These are phyloP conservation scores for Discostella pseudostelligera DNA, from an alignment of 108 stramenopile species.

Conservation along the genomic window DNA sequence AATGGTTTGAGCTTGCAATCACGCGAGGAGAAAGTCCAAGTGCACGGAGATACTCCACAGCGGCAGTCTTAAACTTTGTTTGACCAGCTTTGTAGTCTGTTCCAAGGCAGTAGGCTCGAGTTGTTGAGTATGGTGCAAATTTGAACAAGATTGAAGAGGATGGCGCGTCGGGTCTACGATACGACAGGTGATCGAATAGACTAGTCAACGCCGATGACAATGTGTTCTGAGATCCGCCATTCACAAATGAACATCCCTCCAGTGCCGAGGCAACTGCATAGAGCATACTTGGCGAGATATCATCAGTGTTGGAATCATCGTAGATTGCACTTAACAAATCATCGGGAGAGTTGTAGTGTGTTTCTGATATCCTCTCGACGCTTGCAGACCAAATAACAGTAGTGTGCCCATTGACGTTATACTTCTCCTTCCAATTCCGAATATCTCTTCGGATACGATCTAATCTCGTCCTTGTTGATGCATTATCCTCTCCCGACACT, in stretches of 20 bases:
- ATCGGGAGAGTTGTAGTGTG: constrained; percentile 49
- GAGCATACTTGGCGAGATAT: constrained; percentile 77
- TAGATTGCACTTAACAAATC: constrained; percentile 55
- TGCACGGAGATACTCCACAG: constrained; percentile 80
- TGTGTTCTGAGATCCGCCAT: constrained; percentile 86
- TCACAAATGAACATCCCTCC: constrained; percentile 87
- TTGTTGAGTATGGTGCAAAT: constrained; percentile 39
- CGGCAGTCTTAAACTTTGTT: constrained; percentile 87
- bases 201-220: constrained; percentile 55
- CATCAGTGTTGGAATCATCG: constrained; percentile 48
- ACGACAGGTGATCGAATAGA: constrained; percentile 49
- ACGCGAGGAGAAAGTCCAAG: constrained; percentile 75
- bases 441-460: constrained; percentile 79
- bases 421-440: constrained; percentile 55
- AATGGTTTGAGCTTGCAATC: constrained; percentile 83
- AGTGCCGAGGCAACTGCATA: constrained; percentile 80
- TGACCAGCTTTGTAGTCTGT: constrained; percentile 90
- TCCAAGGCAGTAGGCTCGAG: constrained; percentile 65
- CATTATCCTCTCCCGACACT: constrained; percentile 38
- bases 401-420: constrained; percentile 62
- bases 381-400: constrained; percentile 85
- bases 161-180: constrained; percentile 29
- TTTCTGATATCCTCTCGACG: constrained; percentile 57
- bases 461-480: constrained; percentile 45
- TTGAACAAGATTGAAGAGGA: constrained; percentile 28